Conservation (phyloP, 2,329 filamentous ascomycete species). For the Fusarium pseudograminearum region DNA sequence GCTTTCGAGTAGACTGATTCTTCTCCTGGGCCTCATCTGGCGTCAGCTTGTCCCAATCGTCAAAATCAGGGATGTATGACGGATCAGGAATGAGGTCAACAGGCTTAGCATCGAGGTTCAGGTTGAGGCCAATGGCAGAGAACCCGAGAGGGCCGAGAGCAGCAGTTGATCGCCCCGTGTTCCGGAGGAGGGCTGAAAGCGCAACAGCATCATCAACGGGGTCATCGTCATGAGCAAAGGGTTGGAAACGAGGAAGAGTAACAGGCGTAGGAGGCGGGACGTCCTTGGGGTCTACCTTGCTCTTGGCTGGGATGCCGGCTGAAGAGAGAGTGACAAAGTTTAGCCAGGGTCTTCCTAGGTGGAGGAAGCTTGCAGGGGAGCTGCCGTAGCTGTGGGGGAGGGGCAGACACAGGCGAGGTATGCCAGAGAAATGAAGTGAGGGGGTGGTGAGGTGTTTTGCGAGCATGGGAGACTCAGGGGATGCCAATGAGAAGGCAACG, state of each 20-base stretch:
- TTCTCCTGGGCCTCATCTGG: slow-evolving; percentile 62
- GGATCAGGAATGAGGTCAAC: slow-evolving; percentile 66
- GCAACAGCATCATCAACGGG: slow-evolving; percentile 50
- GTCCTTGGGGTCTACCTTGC: slow-evolving; percentile 60
- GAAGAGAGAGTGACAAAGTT: slow-evolving; percentile 21
- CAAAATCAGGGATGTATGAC: slow-evolving; percentile 65
- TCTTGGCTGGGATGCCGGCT: slow-evolving; percentile 49
- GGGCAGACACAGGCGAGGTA: slow-evolving; percentile 15
- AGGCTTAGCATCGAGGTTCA: slow-evolving; percentile 63
- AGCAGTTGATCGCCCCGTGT: slow-evolving; percentile 62
- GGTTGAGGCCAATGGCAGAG: slow-evolving; percentile 68
- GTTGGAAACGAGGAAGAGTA: slow-evolving; percentile 61
- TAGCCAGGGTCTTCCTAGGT: slow-evolving; percentile 40
- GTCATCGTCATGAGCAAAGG: slow-evolving; percentile 52
- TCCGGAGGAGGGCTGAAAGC: slow-evolving; percentile 64
- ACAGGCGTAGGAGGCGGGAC: slow-evolving; percentile 69
- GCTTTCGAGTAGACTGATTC: slow-evolving; percentile 62
- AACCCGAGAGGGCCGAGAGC: slow-evolving; percentile 61
- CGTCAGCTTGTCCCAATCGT: slow-evolving; percentile 62
- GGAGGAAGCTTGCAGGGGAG: slow-evolving; percentile 19
- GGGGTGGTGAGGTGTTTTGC: slow-evolving; percentile 39
- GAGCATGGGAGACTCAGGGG: slow-evolving; percentile 15
- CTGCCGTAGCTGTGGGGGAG: slow-evolving; percentile 29
- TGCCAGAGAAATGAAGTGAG: slow-evolving; percentile 29
- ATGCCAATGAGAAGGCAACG: background rate